phyloP scores from a whole-genome alignment of 1,139 yeast genomes.

The Blastobotrys aristatus region DNA sequence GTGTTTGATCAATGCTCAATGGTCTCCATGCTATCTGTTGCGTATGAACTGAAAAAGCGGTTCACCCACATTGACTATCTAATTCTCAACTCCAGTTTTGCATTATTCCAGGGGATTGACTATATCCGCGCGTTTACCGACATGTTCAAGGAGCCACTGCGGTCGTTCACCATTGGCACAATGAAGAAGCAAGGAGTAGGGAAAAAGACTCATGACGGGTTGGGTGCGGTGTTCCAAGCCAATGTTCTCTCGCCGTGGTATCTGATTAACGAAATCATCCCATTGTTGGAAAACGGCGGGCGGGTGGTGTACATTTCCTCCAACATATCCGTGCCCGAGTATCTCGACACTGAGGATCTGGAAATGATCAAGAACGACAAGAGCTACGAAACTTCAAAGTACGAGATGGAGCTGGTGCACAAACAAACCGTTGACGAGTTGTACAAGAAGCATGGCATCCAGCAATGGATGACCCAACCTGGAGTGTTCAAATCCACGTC shows the following conservation, averaged over 20 bases:
- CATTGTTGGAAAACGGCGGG: constrained; percentile 50
- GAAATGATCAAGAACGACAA: constrained; percentile 59
- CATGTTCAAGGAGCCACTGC: constrained; percentile 55
- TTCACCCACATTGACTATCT: constrained; percentile 68
- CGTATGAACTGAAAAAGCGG: constrained; percentile 59
- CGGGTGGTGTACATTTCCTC: constrained; percentile 82
- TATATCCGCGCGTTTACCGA: constrained; percentile 74
- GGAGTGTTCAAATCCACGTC: constrained; percentile 89
- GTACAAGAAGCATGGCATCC: constrained; percentile 46
- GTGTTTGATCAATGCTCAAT: constrained; percentile 85
- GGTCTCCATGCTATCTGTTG: constrained; percentile 77
- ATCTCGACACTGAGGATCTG: constrained; percentile 66
- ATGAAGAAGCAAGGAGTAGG: constrained; percentile 81
- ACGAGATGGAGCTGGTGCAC: constrained; percentile 80
- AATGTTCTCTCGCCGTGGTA: constrained; percentile 94
- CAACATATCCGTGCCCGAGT: constrained; percentile 67
- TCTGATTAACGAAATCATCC: constrained; percentile 56
- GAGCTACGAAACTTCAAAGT: constrained; percentile 89
- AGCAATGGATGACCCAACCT: constrained; percentile 81
- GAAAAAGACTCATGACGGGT: constrained; percentile 59
- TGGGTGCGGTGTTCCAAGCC: constrained; percentile 90
- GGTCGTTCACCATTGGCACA: constrained; percentile 68
- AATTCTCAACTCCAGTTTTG: constrained; percentile 86
- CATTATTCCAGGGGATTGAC: constrained; percentile 79
- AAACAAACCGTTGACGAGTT: constrained; percentile 56